Evolutionary conservation across 352 stramenopile species (phyloP), one percentile per base, ranked within the genome.

Genomic region (Globisporangium parvum): DNA sequence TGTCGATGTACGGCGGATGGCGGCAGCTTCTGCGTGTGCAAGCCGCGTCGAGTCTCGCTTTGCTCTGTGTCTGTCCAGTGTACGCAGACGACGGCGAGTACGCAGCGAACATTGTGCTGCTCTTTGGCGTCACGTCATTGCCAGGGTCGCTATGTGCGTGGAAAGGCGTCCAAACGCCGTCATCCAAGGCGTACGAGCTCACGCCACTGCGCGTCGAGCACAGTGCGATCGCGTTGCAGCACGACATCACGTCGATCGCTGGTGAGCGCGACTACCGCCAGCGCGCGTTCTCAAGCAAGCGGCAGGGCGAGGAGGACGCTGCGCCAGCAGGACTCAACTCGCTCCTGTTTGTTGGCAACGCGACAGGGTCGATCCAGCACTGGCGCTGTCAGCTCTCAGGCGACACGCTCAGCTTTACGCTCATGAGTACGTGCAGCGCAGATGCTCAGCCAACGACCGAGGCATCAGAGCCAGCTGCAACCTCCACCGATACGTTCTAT

Each of bases 1-100:
- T 94, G 11, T 87, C 75, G 20, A 85, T 86, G 54, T 92, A 91
- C 63, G 84, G 82, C 23, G 84, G 80, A 0, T 94, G 83, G 83
- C 69, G 57, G 18, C 67, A 77, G 40, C 46, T 87, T 15, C 51
- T 83, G 23, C 66, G 71, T 15, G 56, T 61, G 23, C 64, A 74
- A 60, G 67, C 70, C 15, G 62, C 62, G 1, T n/a, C 57, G 1
- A 65, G 60, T 45, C 47, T 84, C 3, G 59, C 73, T 11, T 56
- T 86, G 41, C 37, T 92, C 15, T 91, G 80, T 37, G 73, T 90
- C 9, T 85, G 75, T 51, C 84, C 84, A 12, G 66, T 80, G 17
- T 94, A 94, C 47, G 80, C 77, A 0, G 77, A 90, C 23, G 81
- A 89, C 66, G 84, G 81, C 26, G 79, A 88, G 52, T 92, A 84